phyloP scores from a whole-genome alignment of 768 basidiomycete species.

The Mycena floridula region DNA sequence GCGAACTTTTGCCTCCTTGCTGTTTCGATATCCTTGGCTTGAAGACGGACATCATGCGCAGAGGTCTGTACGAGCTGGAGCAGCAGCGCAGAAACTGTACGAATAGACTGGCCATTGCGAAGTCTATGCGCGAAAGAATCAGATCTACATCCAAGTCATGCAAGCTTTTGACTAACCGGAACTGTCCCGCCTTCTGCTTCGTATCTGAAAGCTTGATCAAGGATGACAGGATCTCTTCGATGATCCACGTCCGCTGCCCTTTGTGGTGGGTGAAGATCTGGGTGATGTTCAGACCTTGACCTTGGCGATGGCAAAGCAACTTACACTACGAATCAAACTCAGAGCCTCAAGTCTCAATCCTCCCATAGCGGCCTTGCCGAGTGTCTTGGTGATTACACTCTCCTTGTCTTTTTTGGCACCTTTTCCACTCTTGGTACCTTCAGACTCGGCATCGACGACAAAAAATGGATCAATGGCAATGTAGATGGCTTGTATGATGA shows the following conservation, averaged over 20 bases:
- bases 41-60: constrained; percentile 77
- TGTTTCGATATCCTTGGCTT: constrained; percentile 57
- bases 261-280: constrained; percentile 91
- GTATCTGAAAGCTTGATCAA: constrained; percentile 86
- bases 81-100: constrained; percentile 88
- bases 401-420: constrained; percentile 54
- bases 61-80: constrained; percentile 97
- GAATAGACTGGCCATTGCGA: constrained; percentile 85
- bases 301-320: constrained; percentile 19
- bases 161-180: constrained; percentile 48
- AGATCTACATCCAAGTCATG: background rate
- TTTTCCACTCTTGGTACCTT: constrained; percentile 33
- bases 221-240: constrained; percentile 92
- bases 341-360: constrained; percentile 77
- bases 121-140: constrained; percentile 42
- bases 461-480: constrained; percentile 95
- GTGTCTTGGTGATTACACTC: constrained; percentile 48
- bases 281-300: background rate
- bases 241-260: constrained; percentile 91
- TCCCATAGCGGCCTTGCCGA: constrained; percentile 78
- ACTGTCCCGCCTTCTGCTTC: constrained; percentile 87
- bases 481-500: constrained; percentile 91
- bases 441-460: constrained; percentile 59
- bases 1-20: constrained; percentile 55
- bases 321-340: constrained; percentile 77